Conservation (phyloP, 2,329 filamentous ascomycete species). For the Cercospora sp. region DNA sequence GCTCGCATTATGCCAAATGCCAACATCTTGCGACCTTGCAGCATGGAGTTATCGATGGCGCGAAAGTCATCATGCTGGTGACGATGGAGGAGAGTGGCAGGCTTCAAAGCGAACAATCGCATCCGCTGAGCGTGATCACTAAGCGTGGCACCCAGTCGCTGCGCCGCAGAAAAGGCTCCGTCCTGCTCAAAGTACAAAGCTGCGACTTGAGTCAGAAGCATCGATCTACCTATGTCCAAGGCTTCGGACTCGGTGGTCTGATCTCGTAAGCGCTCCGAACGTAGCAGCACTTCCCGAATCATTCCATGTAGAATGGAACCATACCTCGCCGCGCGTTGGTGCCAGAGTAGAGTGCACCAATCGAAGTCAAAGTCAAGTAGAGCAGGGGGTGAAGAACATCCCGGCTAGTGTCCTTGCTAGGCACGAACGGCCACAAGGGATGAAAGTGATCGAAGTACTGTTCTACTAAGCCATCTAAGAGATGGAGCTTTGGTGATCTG, state of each 20-base stretch:
- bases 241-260: slow-evolving; percentile 14
- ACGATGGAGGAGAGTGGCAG: slow-evolving; percentile 10
- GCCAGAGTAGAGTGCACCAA: slow-evolving; percentile 23
- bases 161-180: slow-evolving; percentile 25
- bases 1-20: slow-evolving; percentile 24
- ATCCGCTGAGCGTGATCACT: slow-evolving; percentile 24
- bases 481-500: not conserved
- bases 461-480: slow-evolving; percentile 13
- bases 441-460: slow-evolving; percentile 22
- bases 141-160: slow-evolving; percentile 24
- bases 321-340: slow-evolving; percentile 18
- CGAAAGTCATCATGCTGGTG: slow-evolving; percentile 16
- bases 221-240: not conserved
- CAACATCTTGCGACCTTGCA: not conserved
- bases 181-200: slow-evolving; percentile 26
- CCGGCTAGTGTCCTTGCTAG: slow-evolving; percentile 18
- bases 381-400: slow-evolving; percentile 22
- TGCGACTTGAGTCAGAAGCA: slow-evolving; percentile 22
- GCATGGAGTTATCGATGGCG: not conserved
- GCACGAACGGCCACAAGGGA: slow-evolving; percentile 21
- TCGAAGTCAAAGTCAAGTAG: slow-evolving; percentile 21
- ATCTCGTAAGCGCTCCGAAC: slow-evolving; percentile 17
- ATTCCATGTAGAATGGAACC: slow-evolving; percentile 21
- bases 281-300: not conserved
- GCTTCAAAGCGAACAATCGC: slow-evolving; percentile 19